A percentile compares a stretch with the other conserved stretches of the same genome.
These are phyloP conservation scores for Komagataella populi DNA, from an alignment of 805 yeast species.

Conservation along the genomic window DNA sequence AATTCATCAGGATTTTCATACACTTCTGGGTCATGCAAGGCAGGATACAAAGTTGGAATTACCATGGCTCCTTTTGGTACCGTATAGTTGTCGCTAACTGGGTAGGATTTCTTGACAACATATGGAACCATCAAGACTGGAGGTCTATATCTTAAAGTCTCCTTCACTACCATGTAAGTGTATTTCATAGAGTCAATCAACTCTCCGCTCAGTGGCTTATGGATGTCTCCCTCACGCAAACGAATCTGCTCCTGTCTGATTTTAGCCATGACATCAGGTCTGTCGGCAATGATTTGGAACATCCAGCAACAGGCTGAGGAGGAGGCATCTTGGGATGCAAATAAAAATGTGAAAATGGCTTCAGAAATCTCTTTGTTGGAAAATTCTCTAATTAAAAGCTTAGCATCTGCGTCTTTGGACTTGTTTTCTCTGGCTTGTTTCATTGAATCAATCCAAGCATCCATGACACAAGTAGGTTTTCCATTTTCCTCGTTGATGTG, in stretches of 20 bases:
- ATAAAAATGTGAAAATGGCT: slow-evolving; percentile 90
- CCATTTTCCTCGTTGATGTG: slow-evolving; percentile 62
- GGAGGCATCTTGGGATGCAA: slow-evolving; percentile 97
- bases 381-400: slow-evolving; percentile 65
- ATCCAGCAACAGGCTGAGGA: slow-evolving; percentile 97
- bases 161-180: slow-evolving; percentile 85
- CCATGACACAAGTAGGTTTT: slow-evolving; percentile 79
- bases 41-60: slow-evolving; percentile 90
- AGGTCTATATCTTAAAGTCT: slow-evolving; percentile 87
- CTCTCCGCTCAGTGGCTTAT: slow-evolving; percentile 45
- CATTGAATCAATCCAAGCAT: slow-evolving; percentile 88
- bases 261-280: slow-evolving; percentile 80
- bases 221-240: slow-evolving; percentile 69
- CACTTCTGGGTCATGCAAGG: slow-evolving; percentile 94
- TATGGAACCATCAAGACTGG: slow-evolving; percentile 98
- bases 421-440: slow-evolving; percentile 44
- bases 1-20: slow-evolving; percentile 91
- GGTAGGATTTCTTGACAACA: slow-evolving; percentile 77
- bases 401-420: slow-evolving; percentile 36
- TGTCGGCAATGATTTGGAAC: slow-evolving; percentile 90
- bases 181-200: slow-evolving; percentile 78
- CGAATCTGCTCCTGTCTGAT: slow-evolving; percentile 84
- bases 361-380: slow-evolving; percentile 87
- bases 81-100: slow-evolving; percentile 68
- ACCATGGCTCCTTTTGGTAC: slow-evolving; percentile 97